phyloP scores from a whole-genome alignment of 495 filamentous ascomycete genomes.

The Tetracladium setigerum region DNA sequence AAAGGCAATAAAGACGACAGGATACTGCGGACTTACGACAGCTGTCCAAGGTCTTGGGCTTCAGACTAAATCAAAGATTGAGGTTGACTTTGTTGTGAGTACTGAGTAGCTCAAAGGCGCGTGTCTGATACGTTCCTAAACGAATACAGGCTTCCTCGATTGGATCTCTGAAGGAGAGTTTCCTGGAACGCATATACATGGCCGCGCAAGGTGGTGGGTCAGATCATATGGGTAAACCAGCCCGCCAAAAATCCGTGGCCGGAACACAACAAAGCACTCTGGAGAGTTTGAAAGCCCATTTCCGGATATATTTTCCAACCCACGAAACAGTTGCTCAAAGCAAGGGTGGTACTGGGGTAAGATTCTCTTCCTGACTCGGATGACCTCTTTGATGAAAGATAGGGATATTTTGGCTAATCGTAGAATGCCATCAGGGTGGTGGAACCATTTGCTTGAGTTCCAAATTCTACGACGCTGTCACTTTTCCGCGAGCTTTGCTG shows the following conservation, averaged over 20 bases:
- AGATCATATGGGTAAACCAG: too few relatives aligned
- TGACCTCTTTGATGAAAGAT: background rate
- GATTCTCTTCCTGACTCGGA: conserved; percentile 15
- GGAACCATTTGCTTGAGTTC: conserved; percentile 76
- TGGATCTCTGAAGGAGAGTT: conserved; percentile 60
- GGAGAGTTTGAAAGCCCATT: conserved; percentile 30
- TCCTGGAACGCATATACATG: conserved; percentile 64
- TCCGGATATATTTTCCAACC: conserved; percentile 81
- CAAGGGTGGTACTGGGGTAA: conserved; percentile 44
- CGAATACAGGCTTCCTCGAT: conserved; percentile 63
- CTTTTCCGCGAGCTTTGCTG: conserved; percentile 64
- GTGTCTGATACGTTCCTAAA: background rate
- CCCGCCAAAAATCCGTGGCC: conserved; percentile 1
- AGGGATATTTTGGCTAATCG: background rate
- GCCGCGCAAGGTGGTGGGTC: conserved; percentile 49
- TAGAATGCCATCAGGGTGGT: conserved; percentile 33
- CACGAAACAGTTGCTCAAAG: conserved; percentile 59
- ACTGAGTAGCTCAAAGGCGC: background rate
- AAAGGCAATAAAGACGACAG: conserved; percentile 45
- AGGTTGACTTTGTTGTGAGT: conserved; percentile 51
- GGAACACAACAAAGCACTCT: background rate
- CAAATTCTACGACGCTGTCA: conserved; percentile 54
- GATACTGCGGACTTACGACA: conserved; percentile 53
- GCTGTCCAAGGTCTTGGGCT: conserved; percentile 50
- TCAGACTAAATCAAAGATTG: conserved; percentile 30